Conservation (phyloP, 2,329 filamentous ascomycete species). For the Trichoderma atrobrunneum region DNA sequence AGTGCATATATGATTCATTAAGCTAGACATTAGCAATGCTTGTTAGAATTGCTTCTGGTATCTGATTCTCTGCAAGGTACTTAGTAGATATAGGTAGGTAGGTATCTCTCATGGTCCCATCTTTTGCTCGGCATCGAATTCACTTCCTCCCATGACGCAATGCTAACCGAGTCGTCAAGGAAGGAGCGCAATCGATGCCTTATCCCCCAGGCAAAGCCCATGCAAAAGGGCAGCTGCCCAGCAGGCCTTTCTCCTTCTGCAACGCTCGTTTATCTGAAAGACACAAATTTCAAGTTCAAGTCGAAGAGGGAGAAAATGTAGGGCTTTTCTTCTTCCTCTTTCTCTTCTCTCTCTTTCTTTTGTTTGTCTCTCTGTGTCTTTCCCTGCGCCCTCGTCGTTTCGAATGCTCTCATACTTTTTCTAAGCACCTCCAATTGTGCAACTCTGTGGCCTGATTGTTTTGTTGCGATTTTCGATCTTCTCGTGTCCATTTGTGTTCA, state of each 20-base stretch:
- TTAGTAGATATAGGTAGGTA: no score
- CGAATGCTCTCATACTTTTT: not conserved
- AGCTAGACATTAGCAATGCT: accelerated
- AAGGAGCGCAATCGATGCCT: not conserved
- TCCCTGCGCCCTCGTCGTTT: not conserved
- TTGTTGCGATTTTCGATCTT: not conserved
- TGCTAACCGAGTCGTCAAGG: not conserved
- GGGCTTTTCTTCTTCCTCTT: not conserved
- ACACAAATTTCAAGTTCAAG: not conserved
- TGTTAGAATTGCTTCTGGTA: not conserved
- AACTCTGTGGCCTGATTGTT: not conserved
- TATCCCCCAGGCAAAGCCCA: not conserved
- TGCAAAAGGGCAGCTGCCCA: not conserved
- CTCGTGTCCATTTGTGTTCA: not conserved
- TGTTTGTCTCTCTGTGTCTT: not conserved
- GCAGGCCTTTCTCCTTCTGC: not conserved
- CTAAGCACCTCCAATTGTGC: not conserved
- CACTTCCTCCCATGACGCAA: not conserved
- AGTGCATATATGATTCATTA: not conserved
- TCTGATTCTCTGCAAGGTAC: not conserved
- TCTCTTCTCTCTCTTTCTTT: not conserved
- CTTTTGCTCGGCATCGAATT: not conserved
- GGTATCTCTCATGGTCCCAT: not conserved
- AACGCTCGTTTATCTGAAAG: not conserved
- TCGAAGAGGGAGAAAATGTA: not conserved